Base-by-base conservation (phyloP, 2,329 filamentous ascomycete species). In the Aphanocladium album region DNA sequence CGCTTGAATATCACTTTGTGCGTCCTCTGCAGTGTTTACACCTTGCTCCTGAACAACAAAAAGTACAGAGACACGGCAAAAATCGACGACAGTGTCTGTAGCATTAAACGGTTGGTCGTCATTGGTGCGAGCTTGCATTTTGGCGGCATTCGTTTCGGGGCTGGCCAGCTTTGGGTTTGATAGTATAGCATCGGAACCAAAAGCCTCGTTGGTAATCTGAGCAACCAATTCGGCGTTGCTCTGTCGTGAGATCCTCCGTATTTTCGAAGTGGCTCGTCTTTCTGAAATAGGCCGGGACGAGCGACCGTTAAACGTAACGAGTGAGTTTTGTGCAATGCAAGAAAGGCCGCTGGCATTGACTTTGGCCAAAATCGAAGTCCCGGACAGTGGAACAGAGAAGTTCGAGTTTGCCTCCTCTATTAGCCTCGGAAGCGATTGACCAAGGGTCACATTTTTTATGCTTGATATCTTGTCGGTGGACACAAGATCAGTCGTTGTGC, bases 271-370 rank as follows among this genome's bases (percentile, higher is more conserved):
- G 19, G 49, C 12, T 17, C 27, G 39, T n/a, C 19, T 47, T 23
- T 60, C 41, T 16, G 66, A 68, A 19, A 73, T 72, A 16, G 69
- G 65, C 33, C 78, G 73, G 4, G 73, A 70, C 2, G 77, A 73
- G 60, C 73, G 73, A 5, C 87, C 88, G 66, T 90, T 84, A 72
- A 97, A 96, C 0, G 90, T 91, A 17, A 98, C 88, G 4, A 99
- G 80, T 0, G 91, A 88, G 68, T 98, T 98, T 72, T 97, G 89
- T 0, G 88, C 85, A 9, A 85, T 85, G 73, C 95, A 99, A 59
- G 89, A 92, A 17, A 96, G 78, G 64, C 89, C 89, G 35, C 83
- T 84, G 6, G 81, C 76, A 68, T 89, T 93, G 73, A 98, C 90
- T 52, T 91, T 83, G 1, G 87, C 85, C 60, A 96, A 76, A 56